Conservation (phyloP, 2,329 filamentous ascomycete species). For the Alternaria hordeiaustralica region DNA sequence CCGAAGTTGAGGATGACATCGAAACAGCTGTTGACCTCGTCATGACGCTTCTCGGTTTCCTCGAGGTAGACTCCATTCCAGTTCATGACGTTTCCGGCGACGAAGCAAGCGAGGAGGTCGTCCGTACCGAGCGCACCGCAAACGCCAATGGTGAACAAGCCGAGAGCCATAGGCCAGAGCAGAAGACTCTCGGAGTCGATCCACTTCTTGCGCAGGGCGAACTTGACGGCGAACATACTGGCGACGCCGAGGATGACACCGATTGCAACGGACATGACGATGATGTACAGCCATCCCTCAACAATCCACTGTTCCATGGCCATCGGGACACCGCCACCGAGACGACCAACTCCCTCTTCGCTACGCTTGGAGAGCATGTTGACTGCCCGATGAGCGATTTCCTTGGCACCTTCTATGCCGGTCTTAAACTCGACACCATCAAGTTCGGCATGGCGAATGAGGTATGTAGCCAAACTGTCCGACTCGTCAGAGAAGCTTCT, state of each 20-base stretch:
- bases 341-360: conserved; percentile 55
- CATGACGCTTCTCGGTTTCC: conserved; percentile 63
- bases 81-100: conserved; percentile 65
- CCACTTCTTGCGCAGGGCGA: conserved; percentile 52
- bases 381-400: conserved; percentile 1
- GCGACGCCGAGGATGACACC: conserved; percentile 60
- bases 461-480: conserved; percentile 57
- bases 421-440: conserved; percentile 33
- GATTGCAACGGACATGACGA: conserved; percentile 61
- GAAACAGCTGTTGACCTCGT: conserved; percentile 66
- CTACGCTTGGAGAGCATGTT: conserved; percentile 15
- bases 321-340: conserved; percentile 59
- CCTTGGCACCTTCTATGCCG: neutral
- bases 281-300: conserved; percentile 67
- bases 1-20: conserved; percentile 67
- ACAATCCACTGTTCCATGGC: conserved; percentile 65
- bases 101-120: conserved; percentile 67
- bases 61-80: conserved; percentile 67
- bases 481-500: neutral
- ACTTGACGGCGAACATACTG: conserved; percentile 56
- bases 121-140: conserved; percentile 63
- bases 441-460: conserved; percentile 61
- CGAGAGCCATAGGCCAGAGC: conserved; percentile 57
- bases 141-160: conserved; percentile 64
- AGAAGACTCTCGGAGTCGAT: conserved; percentile 60